Evolutionary conservation across 495 filamentous ascomycete species (phyloP), one percentile per base, ranked within the genome.

Genomic region (Aspergillus steynii): DNA sequence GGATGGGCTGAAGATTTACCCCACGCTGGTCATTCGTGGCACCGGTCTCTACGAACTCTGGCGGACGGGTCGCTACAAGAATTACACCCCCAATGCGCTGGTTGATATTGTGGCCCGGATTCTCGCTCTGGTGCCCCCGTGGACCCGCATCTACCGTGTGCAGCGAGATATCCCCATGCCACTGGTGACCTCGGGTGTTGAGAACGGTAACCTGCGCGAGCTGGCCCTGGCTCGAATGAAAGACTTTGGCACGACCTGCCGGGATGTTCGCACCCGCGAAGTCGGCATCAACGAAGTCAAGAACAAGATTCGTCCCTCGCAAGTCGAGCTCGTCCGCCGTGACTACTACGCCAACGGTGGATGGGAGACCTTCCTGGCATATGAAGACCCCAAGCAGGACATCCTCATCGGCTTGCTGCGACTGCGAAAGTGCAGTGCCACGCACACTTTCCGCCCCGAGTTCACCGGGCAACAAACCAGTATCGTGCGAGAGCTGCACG

Each of bases 131-230:
- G 88, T 99, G 0, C 95, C 95, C 3, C 95, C 95, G 27, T 99
- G 95, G 95, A 99, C 95, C 8, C 87, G 95, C 63, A 99, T 99
- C 74, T 99, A 99, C 77, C 91, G 95, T 48, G 96, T 99, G 10
- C 95, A 99, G 75, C 88, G 95, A 67, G 95, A 99, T 77, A 99
- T 99, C 59, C 95, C 95, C 27, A 99, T 99, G 95, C 95, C 95
- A 0, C 83, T 99, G 4, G 96, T 99, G 42, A 97, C 95, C 0
- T 90, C 93, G 0, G 95, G 95, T 48, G 95, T 99, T 8, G 95
- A 99, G 78, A 99, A 99, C 69, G 95, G 95, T 51, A 99, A 99
- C 68, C 81, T 99, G 55, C 88, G 95, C 59, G 95, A 99, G 68
- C 82, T 99, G 10, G 93, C 95, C 2, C 77, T 99, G 64, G 90